Evolutionary conservation across 345 rosid species (phyloP).

Genomic region (Diplotaxis tenuifolia): DNA sequence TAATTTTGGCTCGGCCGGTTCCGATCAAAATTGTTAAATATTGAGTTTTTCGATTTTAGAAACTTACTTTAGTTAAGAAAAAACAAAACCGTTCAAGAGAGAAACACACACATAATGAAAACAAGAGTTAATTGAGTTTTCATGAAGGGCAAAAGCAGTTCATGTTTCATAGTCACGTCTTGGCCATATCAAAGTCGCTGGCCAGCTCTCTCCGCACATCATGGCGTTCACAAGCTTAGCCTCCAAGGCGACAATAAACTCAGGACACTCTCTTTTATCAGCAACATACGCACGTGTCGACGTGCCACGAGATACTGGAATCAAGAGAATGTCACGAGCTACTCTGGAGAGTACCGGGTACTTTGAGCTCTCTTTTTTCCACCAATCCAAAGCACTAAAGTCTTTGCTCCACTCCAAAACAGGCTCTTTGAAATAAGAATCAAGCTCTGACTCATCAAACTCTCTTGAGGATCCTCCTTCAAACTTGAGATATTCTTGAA

Average conservation of each 20-base stretch:
- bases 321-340: conserved; percentile 73
- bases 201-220: conserved; percentile 24
- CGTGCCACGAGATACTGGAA: conserved; percentile 47
- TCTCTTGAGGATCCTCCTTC: conserved; percentile 55
- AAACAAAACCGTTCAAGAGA: too few species aligned
- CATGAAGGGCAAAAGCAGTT: not conserved
- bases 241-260: not conserved
- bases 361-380: conserved; percentile 63
- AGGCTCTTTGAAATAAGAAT: conserved; percentile 66
- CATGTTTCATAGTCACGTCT: not conserved
- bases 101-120: not conserved
- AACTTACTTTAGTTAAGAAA: not conserved
- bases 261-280: conserved; percentile 27
- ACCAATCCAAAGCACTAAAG: conserved; percentile 68
- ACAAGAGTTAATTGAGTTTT: not conserved
- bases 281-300: conserved; percentile 42
- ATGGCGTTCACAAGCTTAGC: conserved; percentile 12
- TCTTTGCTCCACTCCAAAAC: conserved; percentile 61
- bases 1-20: too few species aligned
- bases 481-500: conserved; percentile 61
- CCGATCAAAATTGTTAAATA: too few species aligned
- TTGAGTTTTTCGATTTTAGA: not conserved
- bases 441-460: conserved; percentile 53
- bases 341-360: conserved; percentile 68
- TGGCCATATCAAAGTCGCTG: conserved; percentile 2